Conservation (phyloP, 2,329 filamentous ascomycete genomes). For the Trichoderma sp. region DNA sequence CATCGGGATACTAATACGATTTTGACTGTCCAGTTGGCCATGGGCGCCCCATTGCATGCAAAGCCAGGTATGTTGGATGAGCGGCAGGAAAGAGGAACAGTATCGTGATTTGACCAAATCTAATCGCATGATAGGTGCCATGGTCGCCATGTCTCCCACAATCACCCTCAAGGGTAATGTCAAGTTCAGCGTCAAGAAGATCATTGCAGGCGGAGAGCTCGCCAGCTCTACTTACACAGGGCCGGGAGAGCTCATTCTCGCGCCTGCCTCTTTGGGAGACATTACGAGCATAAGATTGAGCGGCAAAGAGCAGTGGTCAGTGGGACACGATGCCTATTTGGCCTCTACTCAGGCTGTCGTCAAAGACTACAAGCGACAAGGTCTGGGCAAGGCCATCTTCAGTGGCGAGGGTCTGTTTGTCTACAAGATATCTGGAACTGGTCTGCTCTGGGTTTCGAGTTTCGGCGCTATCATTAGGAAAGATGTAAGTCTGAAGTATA, state of each 20-base stretch:
- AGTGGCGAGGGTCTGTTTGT: slow-evolving; percentile 90
- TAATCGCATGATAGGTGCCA: slow-evolving; percentile 58
- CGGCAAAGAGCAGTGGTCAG: slow-evolving; percentile 74
- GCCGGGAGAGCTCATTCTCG: slow-evolving; percentile 85
- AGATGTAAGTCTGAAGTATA: slow-evolving; percentile 62
- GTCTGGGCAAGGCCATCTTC: slow-evolving; percentile 87
- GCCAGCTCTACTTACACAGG: slow-evolving; percentile 77
- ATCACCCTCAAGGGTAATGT: slow-evolving; percentile 78
- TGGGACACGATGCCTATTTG: slow-evolving; percentile 84
- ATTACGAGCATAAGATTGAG: slow-evolving; percentile 74
- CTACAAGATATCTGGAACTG: slow-evolving; percentile 78
- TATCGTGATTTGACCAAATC: not conserved
- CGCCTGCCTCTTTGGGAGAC: slow-evolving; percentile 77
- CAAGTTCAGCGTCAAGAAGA: slow-evolving; percentile 88
- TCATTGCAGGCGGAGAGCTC: slow-evolving; percentile 81
- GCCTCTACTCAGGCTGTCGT: slow-evolving; percentile 81
- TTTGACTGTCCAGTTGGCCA: slow-evolving; percentile 82
- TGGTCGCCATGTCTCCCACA: slow-evolving; percentile 93
- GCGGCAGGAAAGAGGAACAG: too few species aligned
- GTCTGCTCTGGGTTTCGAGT: slow-evolving; percentile 84
- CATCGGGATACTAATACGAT: slow-evolving; percentile 90
- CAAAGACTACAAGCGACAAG: slow-evolving; percentile 86
- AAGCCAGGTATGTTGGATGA: slow-evolving; percentile 61
- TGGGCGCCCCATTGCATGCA: slow-evolving; percentile 77
- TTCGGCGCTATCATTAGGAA: slow-evolving; percentile 95